Base-by-base conservation (phyloP, 306 rosid genomes). In the Dalbergia oliveri region DNA sequence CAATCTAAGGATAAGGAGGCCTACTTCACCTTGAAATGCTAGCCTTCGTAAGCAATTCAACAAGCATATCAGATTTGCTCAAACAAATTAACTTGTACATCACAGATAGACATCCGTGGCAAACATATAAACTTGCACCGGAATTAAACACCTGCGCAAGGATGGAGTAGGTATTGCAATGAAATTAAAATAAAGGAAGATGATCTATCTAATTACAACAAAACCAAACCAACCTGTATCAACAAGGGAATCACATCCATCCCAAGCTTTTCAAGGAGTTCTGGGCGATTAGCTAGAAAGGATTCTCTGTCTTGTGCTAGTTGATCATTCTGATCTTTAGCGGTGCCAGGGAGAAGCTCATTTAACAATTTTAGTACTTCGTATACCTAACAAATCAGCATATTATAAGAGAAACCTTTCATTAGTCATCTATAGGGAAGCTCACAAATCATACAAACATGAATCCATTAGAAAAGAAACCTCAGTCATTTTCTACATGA, bases 341-440 rank as follows among this genome's bases (percentile, higher is more conserved):
- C 78, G 68, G 72, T 69, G 79, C 75, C 69, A 64, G 97, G 99
- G 80, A 96, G 94, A 84, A 96, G 99, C 85, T 84, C 97, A 73
- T 96, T 88, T 14, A 96, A 88, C 84, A 96, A 81, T 83, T 89
- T 93, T 57, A 96, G 94, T 81, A 85, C 97, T 89, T 93, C 98
- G 76, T 88, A 86, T 45, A 90, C 91, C 99, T 94, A 88, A 51
- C 34, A 74, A 12, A 19, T 64, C 69, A 81, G 73, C 57, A 72
- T 72, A 66, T 13, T 39, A 73, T 60, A 67, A 49, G 14, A 66
- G 18, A 73, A 61, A 35, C 34, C 67, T 57, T 45, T 49, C 67
- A 60, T 18, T 23, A 26, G 51, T 65, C 72, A 44, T 44, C 53
- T 34, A 72, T 35, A 66, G 53, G 37, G 68, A 72, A 21, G 54